phyloP scores from a whole-genome alignment of 805 yeast genomes.

The Lipomyces sp. region DNA sequence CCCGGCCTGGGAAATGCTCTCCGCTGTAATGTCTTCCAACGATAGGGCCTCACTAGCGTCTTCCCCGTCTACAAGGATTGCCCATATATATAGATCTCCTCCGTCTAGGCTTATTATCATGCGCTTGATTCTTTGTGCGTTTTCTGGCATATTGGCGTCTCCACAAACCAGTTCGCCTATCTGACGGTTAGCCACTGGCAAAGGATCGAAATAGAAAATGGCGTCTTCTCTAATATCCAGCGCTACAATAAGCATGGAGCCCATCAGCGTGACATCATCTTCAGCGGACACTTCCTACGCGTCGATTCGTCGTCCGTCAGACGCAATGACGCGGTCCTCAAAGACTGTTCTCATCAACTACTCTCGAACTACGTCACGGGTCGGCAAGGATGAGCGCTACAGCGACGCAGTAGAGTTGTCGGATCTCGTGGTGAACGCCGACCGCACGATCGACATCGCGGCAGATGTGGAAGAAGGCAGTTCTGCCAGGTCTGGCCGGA shows the following conservation, averaged over 20 bases:
- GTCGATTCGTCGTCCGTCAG: constrained; percentile 10
- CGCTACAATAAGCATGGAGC: background rate
- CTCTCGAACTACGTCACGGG: background rate
- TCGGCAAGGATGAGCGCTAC: background rate
- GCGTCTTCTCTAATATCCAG: background rate
- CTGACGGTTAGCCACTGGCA: background rate
- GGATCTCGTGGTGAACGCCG: constrained; percentile 1
- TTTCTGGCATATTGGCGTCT: too few species aligned
- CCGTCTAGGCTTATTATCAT: too few species aligned
- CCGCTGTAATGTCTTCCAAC: too few species aligned
- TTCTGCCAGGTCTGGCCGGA: background rate
- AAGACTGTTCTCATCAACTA: constrained; percentile 6
- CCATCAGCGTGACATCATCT: background rate
- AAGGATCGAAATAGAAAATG: background rate
- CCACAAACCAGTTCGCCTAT: too few species aligned
- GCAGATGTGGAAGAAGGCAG: background rate
- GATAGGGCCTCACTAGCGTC: too few species aligned
- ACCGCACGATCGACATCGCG: background rate
- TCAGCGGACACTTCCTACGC: background rate
- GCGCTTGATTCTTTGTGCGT: too few species aligned
- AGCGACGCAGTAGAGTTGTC: constrained; percentile 13
- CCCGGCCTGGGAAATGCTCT: too few species aligned
- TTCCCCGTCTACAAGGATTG: too few species aligned
- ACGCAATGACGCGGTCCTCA: constrained; percentile 12
- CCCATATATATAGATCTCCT: too few species aligned